phyloP scores from a whole-genome alignment of 148 eudicot species.

The Rhododendron kiyosumense region DNA sequence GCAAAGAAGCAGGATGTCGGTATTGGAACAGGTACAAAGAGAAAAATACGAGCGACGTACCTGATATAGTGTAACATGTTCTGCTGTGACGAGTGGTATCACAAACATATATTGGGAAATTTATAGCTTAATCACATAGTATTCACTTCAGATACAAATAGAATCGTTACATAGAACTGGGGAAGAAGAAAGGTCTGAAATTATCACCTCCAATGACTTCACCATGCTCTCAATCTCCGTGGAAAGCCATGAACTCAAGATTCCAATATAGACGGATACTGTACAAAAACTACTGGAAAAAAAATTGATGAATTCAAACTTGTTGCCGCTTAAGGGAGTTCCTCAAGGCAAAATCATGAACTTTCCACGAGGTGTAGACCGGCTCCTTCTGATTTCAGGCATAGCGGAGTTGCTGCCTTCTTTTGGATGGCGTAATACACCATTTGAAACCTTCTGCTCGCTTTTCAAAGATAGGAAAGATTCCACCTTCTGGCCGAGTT shows the following conservation, averaged over 20 bases:
- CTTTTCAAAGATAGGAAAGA: conserved; percentile 28
- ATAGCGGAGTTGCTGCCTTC: conserved; percentile 41
- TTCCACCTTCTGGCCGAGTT: conserved; percentile 32
- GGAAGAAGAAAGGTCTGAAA: not conserved
- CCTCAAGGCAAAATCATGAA: conserved; percentile 46
- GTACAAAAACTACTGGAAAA: conserved; percentile 14
- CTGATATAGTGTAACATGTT: not conserved
- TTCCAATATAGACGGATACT: not conserved
- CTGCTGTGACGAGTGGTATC: not conserved
- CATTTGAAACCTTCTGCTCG: conserved; percentile 38
- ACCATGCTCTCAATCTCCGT: conserved; percentile 9
- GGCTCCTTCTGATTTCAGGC: conserved; percentile 61
- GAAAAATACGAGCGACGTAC: not conserved
- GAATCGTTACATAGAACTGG: not conserved
- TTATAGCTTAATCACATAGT: not conserved
- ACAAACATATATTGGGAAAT: not conserved
- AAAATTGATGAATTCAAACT: conserved; percentile 3
- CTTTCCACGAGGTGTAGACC: conserved; percentile 77
- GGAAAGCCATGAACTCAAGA: not conserved
- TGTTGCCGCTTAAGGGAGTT: not conserved
- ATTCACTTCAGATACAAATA: not conserved
- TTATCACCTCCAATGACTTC: not conserved
- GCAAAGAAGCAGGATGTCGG: not conserved
- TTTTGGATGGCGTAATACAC: conserved; percentile 31
- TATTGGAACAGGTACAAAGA: not conserved